A percentile compares a stretch with the other conserved stretches of the same genome.
Evolutionary conservation across 2,329 filamentous ascomycete genomes (phyloP).

Genomic region (Epichloe uncinata): DNA sequence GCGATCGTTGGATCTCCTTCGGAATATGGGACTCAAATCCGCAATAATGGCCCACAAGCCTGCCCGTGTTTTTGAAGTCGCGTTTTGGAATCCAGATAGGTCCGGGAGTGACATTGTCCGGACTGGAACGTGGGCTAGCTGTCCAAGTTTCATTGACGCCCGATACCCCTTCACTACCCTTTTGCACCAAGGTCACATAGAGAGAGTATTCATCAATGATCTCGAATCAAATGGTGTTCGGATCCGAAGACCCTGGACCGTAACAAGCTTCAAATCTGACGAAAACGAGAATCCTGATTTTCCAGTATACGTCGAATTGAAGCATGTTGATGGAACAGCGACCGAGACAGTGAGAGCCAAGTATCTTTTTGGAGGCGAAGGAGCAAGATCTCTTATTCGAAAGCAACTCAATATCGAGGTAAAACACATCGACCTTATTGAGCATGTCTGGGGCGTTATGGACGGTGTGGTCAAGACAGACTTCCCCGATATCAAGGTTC

Average conservation of each 20-base stretch:
- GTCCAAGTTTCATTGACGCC: constrained; percentile 68
- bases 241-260: constrained; percentile 52
- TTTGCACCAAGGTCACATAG: constrained; percentile 58
- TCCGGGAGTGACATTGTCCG: constrained; percentile 46
- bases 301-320: constrained; percentile 66
- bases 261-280: constrained; percentile 47
- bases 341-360: constrained; percentile 56
- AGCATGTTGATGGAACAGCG: constrained; percentile 59
- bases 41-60: constrained; percentile 79
- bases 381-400: constrained; percentile 53
- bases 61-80: constrained; percentile 69
- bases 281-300: constrained; percentile 47
- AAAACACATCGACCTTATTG: constrained; percentile 54
- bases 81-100: constrained; percentile 54
- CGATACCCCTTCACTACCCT: constrained; percentile 59
- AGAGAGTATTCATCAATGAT: constrained; percentile 55
- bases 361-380: constrained; percentile 60
- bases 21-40: constrained; percentile 81
- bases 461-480: constrained; percentile 60
- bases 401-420: constrained; percentile 56
- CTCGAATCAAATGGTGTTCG: constrained; percentile 46
- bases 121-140: constrained; percentile 72
- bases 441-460: constrained; percentile 65
- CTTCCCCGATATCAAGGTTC: constrained; percentile 63
- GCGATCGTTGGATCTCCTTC: constrained; percentile 70